Base-by-base conservation (phyloP, 169 alveolate genomes). In the Plasmodium blacklocki region DNA sequence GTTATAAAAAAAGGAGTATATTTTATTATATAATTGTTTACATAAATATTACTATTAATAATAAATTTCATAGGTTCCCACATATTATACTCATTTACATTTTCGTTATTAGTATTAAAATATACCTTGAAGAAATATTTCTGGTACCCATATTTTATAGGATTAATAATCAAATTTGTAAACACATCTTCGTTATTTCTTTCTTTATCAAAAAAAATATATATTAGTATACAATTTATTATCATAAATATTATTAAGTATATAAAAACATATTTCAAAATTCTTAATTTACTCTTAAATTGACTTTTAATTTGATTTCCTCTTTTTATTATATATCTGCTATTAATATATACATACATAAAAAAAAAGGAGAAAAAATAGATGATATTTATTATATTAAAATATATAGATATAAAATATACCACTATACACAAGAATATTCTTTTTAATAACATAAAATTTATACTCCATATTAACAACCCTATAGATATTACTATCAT, bases 341-440 rank as follows among this genome's bases (percentile, higher is more conserved):
- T 71, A 32, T 73, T 85, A 1, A 66, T 85, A 26, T 85, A 85
- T n/a, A 66, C 83, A 62, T 71, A 85, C 15, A 85, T 85, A 85
- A 56, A 85, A 7, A 71, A 32, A 71, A 71, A 64, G n/a, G 92
- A 63, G 39, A 85, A 45, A 39, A 85, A 54, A 45, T 39, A 85
- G 8, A 29, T 59, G 23, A 71, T 59, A 60, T 85, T 85, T 45
- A 45, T 26, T 0, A 66, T 29, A 9, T 85, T 74, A 54, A 85
- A 58, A 71, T 71, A 85, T 26, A 47, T 85, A 18, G 87, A 23
- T 60, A 85, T 11, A 71, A 85, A 70, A 71, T 85, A 85, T 9
- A 70, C 21, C 11, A 47, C 12, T 59, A 85, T 47, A 2, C 87
- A 70, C 39, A 70, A 21, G 39, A 45, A 85, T 39, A 71, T 85